Percentiles rank a stretch among this genome's conserved stretches.
Evolutionary conservation across 2,329 filamentous ascomycete species (phyloP).

Genomic region (Myrmaecium sp.): DNA sequence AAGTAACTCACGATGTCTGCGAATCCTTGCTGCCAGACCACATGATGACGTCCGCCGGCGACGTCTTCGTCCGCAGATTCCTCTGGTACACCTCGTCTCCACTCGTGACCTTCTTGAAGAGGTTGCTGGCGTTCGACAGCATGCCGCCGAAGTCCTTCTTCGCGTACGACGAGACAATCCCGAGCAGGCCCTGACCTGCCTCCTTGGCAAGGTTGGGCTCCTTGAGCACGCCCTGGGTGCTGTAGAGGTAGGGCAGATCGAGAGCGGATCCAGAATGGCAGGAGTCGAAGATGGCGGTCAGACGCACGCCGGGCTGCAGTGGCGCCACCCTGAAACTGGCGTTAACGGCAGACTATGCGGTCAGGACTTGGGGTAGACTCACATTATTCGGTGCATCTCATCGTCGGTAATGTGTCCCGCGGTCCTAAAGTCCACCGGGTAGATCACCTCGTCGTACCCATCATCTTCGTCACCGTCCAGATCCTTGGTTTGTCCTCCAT

Average conservation of each 20-base stretch:
- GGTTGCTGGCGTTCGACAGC: constrained; percentile 58
- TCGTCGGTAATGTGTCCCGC: constrained; percentile 73
- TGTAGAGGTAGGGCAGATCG: constrained; percentile 67
- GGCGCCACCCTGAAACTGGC: constrained; percentile 40
- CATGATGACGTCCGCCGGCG: constrained; percentile 90
- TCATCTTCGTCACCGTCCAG: constrained; percentile 67
- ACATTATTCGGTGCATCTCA: constrained; percentile 62
- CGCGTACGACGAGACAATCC: constrained; percentile 60
- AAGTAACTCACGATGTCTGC: constrained; percentile 64
- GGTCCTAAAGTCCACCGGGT: constrained; percentile 64
- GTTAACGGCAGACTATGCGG: constrained; percentile 3
- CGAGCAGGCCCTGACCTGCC: constrained; percentile 54
- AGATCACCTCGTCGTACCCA: constrained; percentile 70
- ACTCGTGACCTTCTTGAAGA: constrained; percentile 73
- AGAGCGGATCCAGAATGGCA: constrained; percentile 65
- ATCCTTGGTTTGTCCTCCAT: constrained; percentile 69
- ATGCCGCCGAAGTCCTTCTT: constrained; percentile 72
- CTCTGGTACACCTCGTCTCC: constrained; percentile 67
- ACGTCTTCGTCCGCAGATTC: constrained; percentile 78
- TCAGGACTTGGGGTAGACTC: constrained; percentile 4
- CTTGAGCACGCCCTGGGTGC: constrained; percentile 63
- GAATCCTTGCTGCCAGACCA: constrained; percentile 94
- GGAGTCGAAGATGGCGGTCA: constrained; percentile 68
- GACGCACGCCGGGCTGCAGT: constrained; percentile 64
- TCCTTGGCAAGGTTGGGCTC: constrained; percentile 70